Percentiles rank a stretch among this genome's conserved stretches.
Evolutionary conservation across 306 rosid genomes (phyloP).

Genomic region (Cicer yamashitae): DNA sequence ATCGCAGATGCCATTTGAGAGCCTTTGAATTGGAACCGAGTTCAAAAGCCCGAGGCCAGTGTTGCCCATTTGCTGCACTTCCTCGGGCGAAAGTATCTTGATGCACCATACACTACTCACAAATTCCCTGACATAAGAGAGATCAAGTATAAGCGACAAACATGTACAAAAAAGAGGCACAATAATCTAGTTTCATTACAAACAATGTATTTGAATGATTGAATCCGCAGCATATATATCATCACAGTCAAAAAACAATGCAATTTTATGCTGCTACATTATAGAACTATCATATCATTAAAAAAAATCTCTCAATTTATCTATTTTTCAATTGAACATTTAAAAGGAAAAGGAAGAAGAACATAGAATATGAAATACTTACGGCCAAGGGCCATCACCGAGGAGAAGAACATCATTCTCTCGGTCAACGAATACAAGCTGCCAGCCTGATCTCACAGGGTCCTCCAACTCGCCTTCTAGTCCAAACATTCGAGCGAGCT

Average conservation of each 20-base stretch:
- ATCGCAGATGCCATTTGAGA: slow-evolving; percentile 71
- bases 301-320: not conserved
- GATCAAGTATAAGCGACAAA: not conserved
- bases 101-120: slow-evolving; percentile 95
- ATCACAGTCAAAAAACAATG: slow-evolving; percentile 32
- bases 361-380: slow-evolving; percentile 39
- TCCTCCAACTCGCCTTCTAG: slow-evolving; percentile 97
- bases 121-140: slow-evolving; percentile 75
- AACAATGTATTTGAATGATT: not conserved
- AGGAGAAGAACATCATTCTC: slow-evolving; percentile 98
- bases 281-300: too few relatives aligned
- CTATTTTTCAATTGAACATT: slow-evolving; percentile 4
- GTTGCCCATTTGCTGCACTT: slow-evolving; percentile 94
- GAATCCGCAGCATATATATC: not conserved
- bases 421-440: slow-evolving; percentile 99
- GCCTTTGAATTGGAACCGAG: slow-evolving; percentile 84
- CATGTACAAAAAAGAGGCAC: not conserved
- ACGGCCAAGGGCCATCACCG: slow-evolving; percentile 81
- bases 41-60: slow-evolving; percentile 76
- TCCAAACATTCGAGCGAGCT: slow-evolving; percentile 91
- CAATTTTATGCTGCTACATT: not conserved
- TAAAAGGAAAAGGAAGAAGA: not conserved
- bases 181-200: slow-evolving; percentile 4
- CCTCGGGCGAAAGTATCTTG: slow-evolving; percentile 95
- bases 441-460: slow-evolving; percentile 99